Percentiles rank a stretch among this genome's conserved stretches.
Evolutionary conservation across 306 rosid genomes (phyloP).

Genomic region (Trifolium pratense): DNA sequence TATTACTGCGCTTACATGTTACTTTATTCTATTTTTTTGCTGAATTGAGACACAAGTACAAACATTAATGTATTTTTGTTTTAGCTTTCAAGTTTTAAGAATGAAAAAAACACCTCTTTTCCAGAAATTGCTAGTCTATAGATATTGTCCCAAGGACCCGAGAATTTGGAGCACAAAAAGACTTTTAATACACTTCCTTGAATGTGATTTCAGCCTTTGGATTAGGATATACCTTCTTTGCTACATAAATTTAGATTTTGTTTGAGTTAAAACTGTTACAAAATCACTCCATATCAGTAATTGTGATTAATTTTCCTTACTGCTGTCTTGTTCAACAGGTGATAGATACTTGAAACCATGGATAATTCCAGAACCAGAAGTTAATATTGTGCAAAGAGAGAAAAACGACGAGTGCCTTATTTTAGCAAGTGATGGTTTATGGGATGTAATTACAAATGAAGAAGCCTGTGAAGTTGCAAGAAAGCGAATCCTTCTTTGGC

Average conservation of each 20-base stretch:
- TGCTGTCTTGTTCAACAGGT: slow-evolving; percentile 50
- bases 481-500: slow-evolving; percentile 80
- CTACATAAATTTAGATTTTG: not conserved
- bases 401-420: slow-evolving; percentile 77
- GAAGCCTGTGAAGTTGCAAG: slow-evolving; percentile 83
- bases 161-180: not conserved
- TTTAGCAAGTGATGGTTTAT: slow-evolving; percentile 80
- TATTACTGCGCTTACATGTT: slow-evolving; percentile 3
- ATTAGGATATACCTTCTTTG: not conserved
- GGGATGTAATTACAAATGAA: slow-evolving; percentile 86
- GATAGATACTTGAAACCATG: slow-evolving; percentile 82
- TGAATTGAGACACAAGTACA: not conserved
- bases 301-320: slow-evolving; percentile 6
- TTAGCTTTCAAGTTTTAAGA: not conserved
- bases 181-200: not conserved
- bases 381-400: slow-evolving; percentile 55
- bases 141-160: not conserved
- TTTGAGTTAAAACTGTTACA: not conserved
- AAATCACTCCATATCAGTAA: not conserved
- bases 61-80: slow-evolving; percentile 7
- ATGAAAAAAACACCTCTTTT: not conserved
- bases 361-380: slow-evolving; percentile 81
- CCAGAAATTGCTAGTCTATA: not conserved
- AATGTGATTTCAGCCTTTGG: not conserved
- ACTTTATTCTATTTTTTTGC: not conserved